A percentile compares a stretch with the other conserved stretches of the same genome.
These are phyloP conservation scores for Ceratobasidium sp. DNA, from an alignment of 1,284 basidiomycete species.

Conservation along the genomic window DNA sequence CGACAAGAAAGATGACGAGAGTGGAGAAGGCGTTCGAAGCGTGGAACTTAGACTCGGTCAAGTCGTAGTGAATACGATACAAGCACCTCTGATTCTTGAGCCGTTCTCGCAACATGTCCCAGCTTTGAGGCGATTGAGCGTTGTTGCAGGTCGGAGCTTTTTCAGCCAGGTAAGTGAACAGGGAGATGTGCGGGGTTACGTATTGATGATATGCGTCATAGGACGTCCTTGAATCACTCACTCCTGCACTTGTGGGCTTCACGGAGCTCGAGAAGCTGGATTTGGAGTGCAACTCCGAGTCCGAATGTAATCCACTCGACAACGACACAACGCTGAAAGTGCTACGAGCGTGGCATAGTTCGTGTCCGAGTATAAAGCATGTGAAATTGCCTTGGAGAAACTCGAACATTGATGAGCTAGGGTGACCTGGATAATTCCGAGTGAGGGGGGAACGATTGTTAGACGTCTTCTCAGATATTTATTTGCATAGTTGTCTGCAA, in stretches of 20 bases:
- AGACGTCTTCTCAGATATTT: neutral
- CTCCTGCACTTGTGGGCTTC: conserved; percentile 1
- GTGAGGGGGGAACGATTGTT: neutral
- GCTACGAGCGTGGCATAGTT: neutral
- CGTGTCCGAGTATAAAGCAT: conserved; percentile 18
- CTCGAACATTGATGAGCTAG: neutral
- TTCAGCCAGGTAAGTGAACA: conserved; percentile 6
- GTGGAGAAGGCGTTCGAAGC: conserved; percentile 2
- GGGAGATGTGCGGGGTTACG: neutral
- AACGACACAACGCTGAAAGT: neutral
- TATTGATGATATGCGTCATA: conserved; percentile 29
- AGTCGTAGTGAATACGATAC: conserved; percentile 9
- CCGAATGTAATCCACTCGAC: conserved; percentile 3
- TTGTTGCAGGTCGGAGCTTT: conserved; percentile 24
- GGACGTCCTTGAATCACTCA: conserved; percentile 20
- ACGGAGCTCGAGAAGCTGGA: conserved; percentile 5
- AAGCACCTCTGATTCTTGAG: conserved; percentile 29
- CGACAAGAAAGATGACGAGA: conserved; percentile 7
- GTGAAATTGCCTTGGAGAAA: conserved; percentile 20
- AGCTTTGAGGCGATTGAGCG: conserved; percentile 11
- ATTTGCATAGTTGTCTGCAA: too few relatives aligned
- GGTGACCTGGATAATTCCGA: neutral
- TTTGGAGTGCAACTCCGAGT: conserved; percentile 25
- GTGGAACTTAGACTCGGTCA: conserved; percentile 26
- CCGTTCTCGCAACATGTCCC: conserved; percentile 25